Evolutionary conservation across 2,329 filamentous ascomycete genomes (phyloP).

Genomic region (Diaporthe batatas): DNA sequence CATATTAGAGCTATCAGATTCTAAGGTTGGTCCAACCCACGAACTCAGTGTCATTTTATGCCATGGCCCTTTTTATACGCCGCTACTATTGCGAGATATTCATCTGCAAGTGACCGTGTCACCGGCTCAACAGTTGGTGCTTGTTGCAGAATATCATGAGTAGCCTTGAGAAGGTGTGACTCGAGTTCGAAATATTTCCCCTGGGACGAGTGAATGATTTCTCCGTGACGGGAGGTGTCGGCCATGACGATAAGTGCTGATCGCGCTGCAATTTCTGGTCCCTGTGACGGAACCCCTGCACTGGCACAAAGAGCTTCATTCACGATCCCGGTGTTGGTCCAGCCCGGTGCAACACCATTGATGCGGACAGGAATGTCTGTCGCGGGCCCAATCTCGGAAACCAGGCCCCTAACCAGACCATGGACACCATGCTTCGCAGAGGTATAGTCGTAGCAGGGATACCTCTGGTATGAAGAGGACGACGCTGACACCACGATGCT

Average conservation of each 20-base stretch:
- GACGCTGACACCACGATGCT: constrained; percentile 23
- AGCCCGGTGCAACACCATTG: constrained; percentile 5
- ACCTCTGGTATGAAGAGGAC: constrained; percentile 15
- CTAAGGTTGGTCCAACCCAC: too few relatives aligned
- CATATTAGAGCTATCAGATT: too few relatives aligned
- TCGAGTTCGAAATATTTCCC: constrained; percentile 22
- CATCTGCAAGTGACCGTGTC: constrained; percentile 2
- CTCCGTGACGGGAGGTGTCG: neutral
- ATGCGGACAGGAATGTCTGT: constrained; percentile 13
- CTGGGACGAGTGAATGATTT: constrained; percentile 4
- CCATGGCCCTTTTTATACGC: neutral
- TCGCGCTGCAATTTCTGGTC: constrained; percentile 17
- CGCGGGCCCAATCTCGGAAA: neutral
- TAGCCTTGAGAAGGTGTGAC: constrained; percentile 1
- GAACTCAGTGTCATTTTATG: too few relatives aligned
- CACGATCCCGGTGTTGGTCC: constrained; percentile 15
- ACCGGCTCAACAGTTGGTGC: neutral
- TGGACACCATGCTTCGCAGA: constrained; percentile 18
- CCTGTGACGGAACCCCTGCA: constrained; percentile 13
- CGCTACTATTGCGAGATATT: neutral
- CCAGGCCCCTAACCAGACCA: neutral
- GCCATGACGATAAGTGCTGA: constrained; percentile 21
- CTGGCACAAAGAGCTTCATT: neutral
- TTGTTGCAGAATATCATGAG: neutral
- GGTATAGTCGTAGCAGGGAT: neutral